Evolutionary conservation across 1,284 basidiomycete species (phyloP).

Genomic region (Coniophora puteana): DNA sequence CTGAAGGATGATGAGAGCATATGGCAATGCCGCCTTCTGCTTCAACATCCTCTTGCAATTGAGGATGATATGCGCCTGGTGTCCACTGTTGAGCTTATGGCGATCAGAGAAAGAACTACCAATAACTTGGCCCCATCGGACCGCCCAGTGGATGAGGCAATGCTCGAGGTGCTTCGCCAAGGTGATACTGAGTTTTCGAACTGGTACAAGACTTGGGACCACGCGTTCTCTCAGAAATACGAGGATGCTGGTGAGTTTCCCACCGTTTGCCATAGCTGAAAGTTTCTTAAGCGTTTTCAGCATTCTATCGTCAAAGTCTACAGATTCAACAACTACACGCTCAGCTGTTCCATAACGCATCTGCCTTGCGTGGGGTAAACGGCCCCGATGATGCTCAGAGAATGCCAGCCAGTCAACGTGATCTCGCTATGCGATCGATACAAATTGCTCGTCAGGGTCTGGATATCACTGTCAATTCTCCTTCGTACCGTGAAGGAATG

Average conservation of each 20-base stretch:
- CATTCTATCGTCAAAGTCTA: constrained; percentile 80
- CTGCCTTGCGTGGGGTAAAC: constrained; percentile 71
- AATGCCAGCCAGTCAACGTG: constrained; percentile 66
- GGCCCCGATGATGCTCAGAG: constrained; percentile 73
- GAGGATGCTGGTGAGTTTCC: constrained; percentile 63
- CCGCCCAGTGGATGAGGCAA: constrained; percentile 61
- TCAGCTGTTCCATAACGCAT: constrained; percentile 78
- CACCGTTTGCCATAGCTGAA: constrained; percentile 2
- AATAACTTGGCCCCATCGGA: constrained; percentile 69
- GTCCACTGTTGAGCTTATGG: constrained; percentile 85
- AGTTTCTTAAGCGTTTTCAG: constrained; percentile 30
- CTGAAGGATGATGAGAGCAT: constrained; percentile 91
- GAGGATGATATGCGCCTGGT: constrained; percentile 94
- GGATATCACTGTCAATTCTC: constrained; percentile 73
- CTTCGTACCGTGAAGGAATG: constrained; percentile 83
- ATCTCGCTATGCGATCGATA: constrained; percentile 70
- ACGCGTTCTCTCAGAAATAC: constrained; percentile 76
- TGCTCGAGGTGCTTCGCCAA: constrained; percentile 58
- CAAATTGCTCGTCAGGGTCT: constrained; percentile 64
- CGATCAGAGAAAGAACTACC: constrained; percentile 72
- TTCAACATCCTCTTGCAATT: constrained; percentile 85
- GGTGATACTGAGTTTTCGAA: constrained; percentile 65
- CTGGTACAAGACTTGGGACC: constrained; percentile 78
- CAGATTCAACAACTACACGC: constrained; percentile 80
- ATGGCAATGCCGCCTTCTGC: constrained; percentile 72